Percentiles rank a stretch among this genome's conserved stretches.
Conservation (phyloP, 73 alveolate species). For the Paramecium octaurelia region DNA sequence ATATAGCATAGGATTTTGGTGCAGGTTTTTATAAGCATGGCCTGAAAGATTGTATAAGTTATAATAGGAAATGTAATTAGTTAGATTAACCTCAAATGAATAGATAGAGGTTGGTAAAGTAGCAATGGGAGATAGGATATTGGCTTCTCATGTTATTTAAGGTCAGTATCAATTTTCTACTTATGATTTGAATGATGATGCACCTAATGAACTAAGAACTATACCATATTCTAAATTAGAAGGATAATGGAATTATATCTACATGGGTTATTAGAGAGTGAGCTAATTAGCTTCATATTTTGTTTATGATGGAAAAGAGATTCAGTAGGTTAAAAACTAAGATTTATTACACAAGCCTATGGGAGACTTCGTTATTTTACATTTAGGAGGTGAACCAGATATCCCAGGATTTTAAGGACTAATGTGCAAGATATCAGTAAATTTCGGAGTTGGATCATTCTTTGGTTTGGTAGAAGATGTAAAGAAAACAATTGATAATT, state of each 20-base stretch:
- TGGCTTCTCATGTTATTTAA: background rate
- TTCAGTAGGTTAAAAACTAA: background rate
- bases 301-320: background rate
- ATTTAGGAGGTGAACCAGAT: slow-evolving; percentile 17
- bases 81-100: slow-evolving; percentile 9
- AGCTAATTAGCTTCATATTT: background rate
- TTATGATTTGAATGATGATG: slow-evolving; percentile 29
- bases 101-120: background rate
- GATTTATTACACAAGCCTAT: slow-evolving; percentile 5
- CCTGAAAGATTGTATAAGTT: background rate
- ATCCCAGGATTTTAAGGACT: slow-evolving; percentile 24
- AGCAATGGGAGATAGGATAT: slow-evolving; percentile 37
- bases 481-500: background rate
- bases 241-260: slow-evolving; percentile 46
- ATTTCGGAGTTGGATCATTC: slow-evolving; percentile 10
- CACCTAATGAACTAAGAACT: slow-evolving; percentile 12
- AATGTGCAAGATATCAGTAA: background rate
- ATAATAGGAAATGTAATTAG: slow-evolving; percentile 10
- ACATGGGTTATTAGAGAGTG: slow-evolving; percentile 13
- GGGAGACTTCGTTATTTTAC: background rate
- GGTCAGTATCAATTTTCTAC: slow-evolving; percentile 8
- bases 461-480: background rate
- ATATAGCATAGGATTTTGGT: slow-evolving; percentile 31
- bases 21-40: background rate
- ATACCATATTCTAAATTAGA: background rate